Evolutionary conservation across 805 yeast genomes (phyloP).

Genomic region (Myxozyma vanderwaltii): DNA sequence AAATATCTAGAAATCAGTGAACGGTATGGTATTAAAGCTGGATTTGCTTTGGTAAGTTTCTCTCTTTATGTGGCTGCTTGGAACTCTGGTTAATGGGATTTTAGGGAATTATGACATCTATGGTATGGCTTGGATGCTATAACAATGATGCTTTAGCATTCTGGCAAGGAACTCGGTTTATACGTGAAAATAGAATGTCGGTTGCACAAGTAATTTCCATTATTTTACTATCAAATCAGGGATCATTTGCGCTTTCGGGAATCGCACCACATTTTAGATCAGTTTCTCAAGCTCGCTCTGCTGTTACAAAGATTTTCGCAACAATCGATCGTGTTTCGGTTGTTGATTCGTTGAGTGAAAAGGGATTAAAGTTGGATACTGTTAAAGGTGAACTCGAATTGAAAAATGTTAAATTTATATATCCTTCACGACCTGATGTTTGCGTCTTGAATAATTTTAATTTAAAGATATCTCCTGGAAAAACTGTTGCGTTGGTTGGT

Average conservation of each 20-base stretch:
- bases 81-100: too few species aligned
- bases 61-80: background rate
- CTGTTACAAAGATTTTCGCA: constrained; percentile 45
- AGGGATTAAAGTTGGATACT: constrained; percentile 35
- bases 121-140: constrained; percentile 35
- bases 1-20: constrained; percentile 22
- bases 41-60: constrained; percentile 14
- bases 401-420: constrained; percentile 85
- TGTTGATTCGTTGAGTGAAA: constrained; percentile 39
- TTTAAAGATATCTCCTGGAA: constrained; percentile 81
- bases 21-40: constrained; percentile 18
- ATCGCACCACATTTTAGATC: constrained; percentile 46
- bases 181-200: constrained; percentile 21
- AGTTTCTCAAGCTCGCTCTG: constrained; percentile 44
- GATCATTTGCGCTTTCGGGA: constrained; percentile 46
- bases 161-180: constrained; percentile 39
- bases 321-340: constrained; percentile 46
- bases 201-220: constrained; percentile 32
- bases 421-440: constrained; percentile 74
- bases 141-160: constrained; percentile 37
- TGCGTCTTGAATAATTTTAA: constrained; percentile 75
- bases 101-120: constrained; percentile 21
- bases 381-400: constrained; percentile 68
- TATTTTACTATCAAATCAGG: constrained; percentile 44
- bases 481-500: constrained; percentile 88